These are phyloP conservation scores for Cryptomeria japonica DNA, from an alignment of 75 land plant species.

Conservation along the genomic window DNA sequence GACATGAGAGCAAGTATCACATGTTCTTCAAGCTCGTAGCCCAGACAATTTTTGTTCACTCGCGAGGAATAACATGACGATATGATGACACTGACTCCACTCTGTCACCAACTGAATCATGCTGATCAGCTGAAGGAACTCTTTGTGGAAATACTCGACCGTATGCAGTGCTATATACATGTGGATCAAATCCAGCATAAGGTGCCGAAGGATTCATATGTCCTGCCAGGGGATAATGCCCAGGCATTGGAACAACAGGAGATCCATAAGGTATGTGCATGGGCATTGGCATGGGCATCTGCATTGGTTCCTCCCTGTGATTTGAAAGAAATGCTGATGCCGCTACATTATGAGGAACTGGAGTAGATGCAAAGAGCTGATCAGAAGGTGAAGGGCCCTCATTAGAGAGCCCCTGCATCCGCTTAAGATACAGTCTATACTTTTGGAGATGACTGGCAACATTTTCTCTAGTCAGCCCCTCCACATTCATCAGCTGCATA, in stretches of 20 bases:
- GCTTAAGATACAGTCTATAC: constrained; percentile 77
- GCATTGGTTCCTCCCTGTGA: not conserved
- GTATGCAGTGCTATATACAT: constrained; percentile 1
- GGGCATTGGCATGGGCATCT: constrained; percentile 16
- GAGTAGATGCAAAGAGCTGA: constrained; percentile 62
- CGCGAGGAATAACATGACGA: not conserved
- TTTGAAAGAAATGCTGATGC: constrained; percentile 16
- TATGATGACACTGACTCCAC: not conserved
- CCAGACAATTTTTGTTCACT: not conserved
- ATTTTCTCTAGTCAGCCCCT: constrained; percentile 90
- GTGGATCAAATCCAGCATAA: constrained; percentile 13
- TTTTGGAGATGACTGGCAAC: constrained; percentile 96
- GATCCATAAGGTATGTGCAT: constrained; percentile 25
- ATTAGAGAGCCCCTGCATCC: constrained; percentile 62
- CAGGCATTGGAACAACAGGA: constrained; percentile 33
- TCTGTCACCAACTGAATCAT: constrained; percentile 4
- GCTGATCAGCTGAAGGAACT: constrained; percentile 15
- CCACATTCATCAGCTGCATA: constrained; percentile 97
- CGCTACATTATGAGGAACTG: constrained; percentile 35
- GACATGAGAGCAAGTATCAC: not conserved
- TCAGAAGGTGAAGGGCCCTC: constrained; percentile 63
- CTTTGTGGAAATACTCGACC: constrained; percentile 5
- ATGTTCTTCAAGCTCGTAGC: not conserved
- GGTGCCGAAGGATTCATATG: not conserved
- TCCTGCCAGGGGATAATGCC: constrained; percentile 8